A percentile compares a stretch with the other conserved stretches of the same genome.
phyloP scores from a whole-genome alignment of 768 basidiomycete genomes.

The Macrolepiota albuminosa region DNA sequence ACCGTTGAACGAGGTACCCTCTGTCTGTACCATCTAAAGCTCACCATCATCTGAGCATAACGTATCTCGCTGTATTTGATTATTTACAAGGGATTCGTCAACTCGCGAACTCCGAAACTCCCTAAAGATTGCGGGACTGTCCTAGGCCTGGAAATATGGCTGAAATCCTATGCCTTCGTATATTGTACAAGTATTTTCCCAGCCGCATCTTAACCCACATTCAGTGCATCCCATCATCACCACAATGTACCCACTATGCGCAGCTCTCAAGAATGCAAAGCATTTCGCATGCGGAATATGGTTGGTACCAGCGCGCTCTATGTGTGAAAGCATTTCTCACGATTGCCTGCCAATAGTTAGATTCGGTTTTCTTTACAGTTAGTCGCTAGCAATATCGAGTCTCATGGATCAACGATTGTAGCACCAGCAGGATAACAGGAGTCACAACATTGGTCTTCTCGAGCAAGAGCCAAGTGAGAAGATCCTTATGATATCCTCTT shows the following conservation, averaged over 20 bases:
- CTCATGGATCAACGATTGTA: too few relatives aligned
- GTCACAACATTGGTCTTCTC: too few relatives aligned
- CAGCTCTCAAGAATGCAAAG: conserved; percentile 20
- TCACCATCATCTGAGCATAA: background rate
- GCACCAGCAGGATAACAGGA: too few relatives aligned
- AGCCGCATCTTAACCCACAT: background rate
- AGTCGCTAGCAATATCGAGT: background rate
- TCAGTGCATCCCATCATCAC: fast-evolving
- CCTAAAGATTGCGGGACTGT: too few relatives aligned
- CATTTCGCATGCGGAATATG: conserved; percentile 26
- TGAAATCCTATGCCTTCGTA: too few relatives aligned
- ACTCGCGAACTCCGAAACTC: too few relatives aligned
- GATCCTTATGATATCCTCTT: background rate
- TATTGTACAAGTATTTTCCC: background rate
- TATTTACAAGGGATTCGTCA: too few relatives aligned
- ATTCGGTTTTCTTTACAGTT: background rate
- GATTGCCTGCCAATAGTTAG: conserved; percentile 31
- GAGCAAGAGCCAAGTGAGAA: background rate
- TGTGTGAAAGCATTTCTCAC: conserved; percentile 22
- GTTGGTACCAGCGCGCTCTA: conserved; percentile 23
- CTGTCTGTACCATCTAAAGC: too few relatives aligned
- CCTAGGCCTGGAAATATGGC: too few relatives aligned
- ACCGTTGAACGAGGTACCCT: too few relatives aligned
- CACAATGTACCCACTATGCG: conserved; percentile 1
- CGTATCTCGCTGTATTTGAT: too few relatives aligned